phyloP scores from a whole-genome alignment of 257 asterid genomes.

The Ilex asprella region DNA sequence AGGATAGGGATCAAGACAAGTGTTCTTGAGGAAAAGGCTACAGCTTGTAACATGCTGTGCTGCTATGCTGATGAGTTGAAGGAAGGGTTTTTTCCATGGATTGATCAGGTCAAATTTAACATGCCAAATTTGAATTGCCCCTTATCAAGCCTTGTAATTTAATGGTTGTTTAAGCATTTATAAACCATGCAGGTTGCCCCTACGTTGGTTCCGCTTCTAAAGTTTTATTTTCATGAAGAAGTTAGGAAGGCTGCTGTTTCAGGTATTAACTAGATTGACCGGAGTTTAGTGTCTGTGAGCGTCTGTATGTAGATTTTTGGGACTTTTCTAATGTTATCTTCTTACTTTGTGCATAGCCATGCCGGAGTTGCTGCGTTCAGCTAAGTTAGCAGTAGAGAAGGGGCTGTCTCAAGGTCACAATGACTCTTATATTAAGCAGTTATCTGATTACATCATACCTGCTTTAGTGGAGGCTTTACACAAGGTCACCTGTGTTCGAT shows the following conservation, averaged over 20 bases:
- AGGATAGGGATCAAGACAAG: conserved; percentile 96
- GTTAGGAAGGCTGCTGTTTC: conserved; percentile 98
- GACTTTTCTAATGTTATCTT: too few relatives aligned
- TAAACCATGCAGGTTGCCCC: conserved; percentile 70
- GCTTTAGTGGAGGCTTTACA: conserved; percentile 85
- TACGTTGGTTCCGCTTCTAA: conserved; percentile 83
- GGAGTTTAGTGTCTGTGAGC: too few relatives aligned
- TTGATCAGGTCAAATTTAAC: conserved; percentile 61
- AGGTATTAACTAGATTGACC: conserved; percentile 23
- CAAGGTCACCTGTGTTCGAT: conserved; percentile 34
- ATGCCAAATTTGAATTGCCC: too few relatives aligned
- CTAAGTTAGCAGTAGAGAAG: conserved; percentile 88
- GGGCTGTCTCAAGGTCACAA: conserved; percentile 87
- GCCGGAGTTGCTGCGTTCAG: conserved; percentile 94
- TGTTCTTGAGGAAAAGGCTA: conserved; percentile 96
- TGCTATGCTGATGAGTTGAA: conserved; percentile 98
- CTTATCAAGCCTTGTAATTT: too few relatives aligned
- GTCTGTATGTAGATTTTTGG: too few relatives aligned
- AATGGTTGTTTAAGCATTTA: too few relatives aligned
- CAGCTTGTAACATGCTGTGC: conserved; percentile 97
- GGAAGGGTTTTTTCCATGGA: conserved; percentile 98
- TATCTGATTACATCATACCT: conserved; percentile 66
- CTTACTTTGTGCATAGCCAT: conserved; percentile 47
- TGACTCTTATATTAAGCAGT: conserved; percentile 70
- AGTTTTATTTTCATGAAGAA: conserved; percentile 97